Evolutionary conservation across 2,329 filamentous ascomycete species (phyloP), one percentile per base, ranked within the genome.

Genomic region (Ceratocystis destructans): DNA sequence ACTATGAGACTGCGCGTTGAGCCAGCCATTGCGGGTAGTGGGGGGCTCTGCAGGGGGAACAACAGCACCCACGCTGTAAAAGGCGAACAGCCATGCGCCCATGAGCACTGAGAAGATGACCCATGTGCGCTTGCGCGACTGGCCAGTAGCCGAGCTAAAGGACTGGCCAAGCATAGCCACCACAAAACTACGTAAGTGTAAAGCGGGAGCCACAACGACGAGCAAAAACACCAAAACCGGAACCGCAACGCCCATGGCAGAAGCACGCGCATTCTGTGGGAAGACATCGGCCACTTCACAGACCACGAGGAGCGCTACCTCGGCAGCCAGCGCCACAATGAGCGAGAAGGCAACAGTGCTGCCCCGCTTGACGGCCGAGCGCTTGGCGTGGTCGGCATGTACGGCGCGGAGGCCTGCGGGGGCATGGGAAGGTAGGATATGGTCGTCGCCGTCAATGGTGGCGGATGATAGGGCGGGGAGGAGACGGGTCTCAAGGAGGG

Each of bases 281-380:
- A 90, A 80, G 4, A 87, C 80, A 71, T 90, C 89, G 31, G 88
- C 85, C 55, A 96, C 89, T 75, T 96, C 90, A 71, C 89, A 90
- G 7, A 96, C 80, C 59, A 96, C 88, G 70, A 96, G 77, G 75
- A 92, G 87, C 2, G 86, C 89, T 59, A 96, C 79, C 1, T 93
- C 88, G 46, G 87, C 82, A 5, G 90, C 87, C 7, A 95, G 80
- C 0, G 85, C 89, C 45, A 94, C 83, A 8, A 89, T 95, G 0
- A 84, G 82, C 5, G 88, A 86, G 74, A 95, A 95, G 1, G 88
- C 85, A 67, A 82, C 76, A 15, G 84, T 86, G 1, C 85, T 82
- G 12, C 82, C 73, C 28, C 79, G 76, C 50, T 82, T 76, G 62
- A 79, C 76, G 68, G 78, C 72, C 50, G 78, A 82, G 72, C 82